Evolutionary conservation across 2,329 filamentous ascomycete genomes (phyloP), one percentile per base, ranked within the genome.

Genomic region (Bimuria novae-zelandiae): DNA sequence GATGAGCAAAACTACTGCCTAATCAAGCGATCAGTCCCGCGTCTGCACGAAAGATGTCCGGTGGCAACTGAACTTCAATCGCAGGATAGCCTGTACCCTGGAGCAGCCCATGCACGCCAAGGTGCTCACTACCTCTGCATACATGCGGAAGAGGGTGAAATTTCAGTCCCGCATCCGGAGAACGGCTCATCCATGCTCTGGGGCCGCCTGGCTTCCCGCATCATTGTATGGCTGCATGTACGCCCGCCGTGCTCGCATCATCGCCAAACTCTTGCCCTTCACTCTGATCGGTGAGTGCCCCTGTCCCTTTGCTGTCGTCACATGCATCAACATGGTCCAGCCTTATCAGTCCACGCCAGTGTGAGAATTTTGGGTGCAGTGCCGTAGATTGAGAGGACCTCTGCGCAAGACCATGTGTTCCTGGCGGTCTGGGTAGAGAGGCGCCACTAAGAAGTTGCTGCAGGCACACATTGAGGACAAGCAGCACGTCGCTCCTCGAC

Each of bases 181-280:
- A 21, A 25, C 42, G 29, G 10, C 35, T n/a, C 12, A 8, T 41
- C 36, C 5, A 23, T 23, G 29, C 37, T 47, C 36, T 37, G 14
- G 39, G 30, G 32, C 25, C 23, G 52, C 44, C 39, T 46, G 37
- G 30, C 35, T 50, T 56, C 55, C 60, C 54, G 50, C 54, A 59
- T 58, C 56, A 50, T 55, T 60, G 37, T 43, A 45, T 35, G 27
- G 35, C 49, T 55, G 57, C 56, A 55, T 48, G 54, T 49, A 39
- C 27, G 17, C 14, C 25, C 47, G 51, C 41, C 32, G 33, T n/a
- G 27, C 29, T 53, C 17, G 41, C 35, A 46, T 27, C 29, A 44
- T 19, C 37, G 23, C 41, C n/a, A 29, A 17, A 12, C 16, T 43
- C 39, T 12, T 51, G 19, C 17, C 23, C 25, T 17, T 16, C 25